These are phyloP conservation scores for Coemansia sp. DNA, from an alignment of 192 early-diverging fungal species.

Conservation along the genomic window DNA sequence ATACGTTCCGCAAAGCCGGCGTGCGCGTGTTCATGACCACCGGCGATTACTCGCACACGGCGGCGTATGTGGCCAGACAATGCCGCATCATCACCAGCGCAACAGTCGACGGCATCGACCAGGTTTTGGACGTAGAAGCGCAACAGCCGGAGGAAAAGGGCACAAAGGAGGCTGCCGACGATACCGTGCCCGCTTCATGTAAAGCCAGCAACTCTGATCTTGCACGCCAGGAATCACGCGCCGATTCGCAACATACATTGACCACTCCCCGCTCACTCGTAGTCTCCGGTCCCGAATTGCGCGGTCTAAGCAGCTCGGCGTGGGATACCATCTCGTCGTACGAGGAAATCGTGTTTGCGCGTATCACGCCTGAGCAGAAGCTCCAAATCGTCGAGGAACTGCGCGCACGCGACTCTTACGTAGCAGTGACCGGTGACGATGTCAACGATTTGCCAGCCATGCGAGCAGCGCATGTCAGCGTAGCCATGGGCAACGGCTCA, in stretches of 20 bases:
- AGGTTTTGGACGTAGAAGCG: constrained; percentile 9
- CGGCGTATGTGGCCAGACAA: constrained; percentile 73
- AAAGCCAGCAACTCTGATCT: not conserved
- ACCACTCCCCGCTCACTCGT: constrained; percentile 47
- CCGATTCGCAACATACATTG: constrained; percentile 17
- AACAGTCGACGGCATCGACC: constrained; percentile 35
- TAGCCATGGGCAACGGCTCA: constrained; percentile 83
- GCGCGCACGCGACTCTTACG: constrained; percentile 65
- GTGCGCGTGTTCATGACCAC: constrained; percentile 85
- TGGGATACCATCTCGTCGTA: constrained; percentile 73
- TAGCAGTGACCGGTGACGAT: constrained; percentile 92
- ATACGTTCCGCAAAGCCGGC: constrained; percentile 61
- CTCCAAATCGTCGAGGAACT: constrained; percentile 77
- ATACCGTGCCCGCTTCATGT: not conserved
- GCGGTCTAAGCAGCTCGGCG: constrained; percentile 57
- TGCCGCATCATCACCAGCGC: constrained; percentile 69
- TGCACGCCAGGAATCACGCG: constrained; percentile 8
- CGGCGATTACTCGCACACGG: constrained; percentile 77
- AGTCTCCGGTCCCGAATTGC: constrained; percentile 68
- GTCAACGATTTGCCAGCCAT: constrained; percentile 92
- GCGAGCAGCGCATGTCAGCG: constrained; percentile 83
- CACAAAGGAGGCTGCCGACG: not conserved
- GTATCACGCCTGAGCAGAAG: constrained; percentile 89
- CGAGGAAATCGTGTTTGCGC: constrained; percentile 80
- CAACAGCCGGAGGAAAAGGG: not conserved